Conservation (phyloP, 345 rosid species). For the Microthlaspi erraticum region DNA sequence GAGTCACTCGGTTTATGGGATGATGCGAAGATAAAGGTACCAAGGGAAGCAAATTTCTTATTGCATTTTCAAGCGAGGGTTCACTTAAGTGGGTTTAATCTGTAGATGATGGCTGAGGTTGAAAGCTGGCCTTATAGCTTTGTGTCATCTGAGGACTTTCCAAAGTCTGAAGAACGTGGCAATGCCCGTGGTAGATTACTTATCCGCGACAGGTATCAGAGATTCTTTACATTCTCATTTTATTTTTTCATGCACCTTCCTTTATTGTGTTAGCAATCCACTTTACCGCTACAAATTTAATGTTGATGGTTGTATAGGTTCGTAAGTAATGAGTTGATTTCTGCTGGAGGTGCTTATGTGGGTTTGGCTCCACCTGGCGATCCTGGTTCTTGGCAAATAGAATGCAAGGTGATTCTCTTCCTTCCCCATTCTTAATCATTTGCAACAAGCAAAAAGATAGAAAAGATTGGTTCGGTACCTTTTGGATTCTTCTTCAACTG, state of each 20-base stretch:
- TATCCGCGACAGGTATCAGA: constrained; percentile 62
- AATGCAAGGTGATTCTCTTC: constrained; percentile 62
- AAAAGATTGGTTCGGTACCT: not conserved
- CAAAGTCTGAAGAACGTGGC: constrained; percentile 71
- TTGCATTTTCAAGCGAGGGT: constrained; percentile 2
- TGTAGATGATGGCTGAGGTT: constrained; percentile 80
- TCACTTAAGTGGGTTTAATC: constrained; percentile 14
- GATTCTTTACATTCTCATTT: not conserved
- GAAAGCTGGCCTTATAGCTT: constrained; percentile 92
- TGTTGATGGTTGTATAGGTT: constrained; percentile 51
- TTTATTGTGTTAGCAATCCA: constrained; percentile 4
- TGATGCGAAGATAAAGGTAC: constrained; percentile 87
- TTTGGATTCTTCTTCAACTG: constrained; percentile 17
- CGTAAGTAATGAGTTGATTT: constrained; percentile 46
- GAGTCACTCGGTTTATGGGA: constrained; percentile 76
- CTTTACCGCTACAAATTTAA: not conserved
- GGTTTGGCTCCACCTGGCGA: constrained; percentile 83
- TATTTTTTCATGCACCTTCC: not conserved
- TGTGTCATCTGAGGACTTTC: constrained; percentile 89
- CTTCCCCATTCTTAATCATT: constrained; percentile 19
- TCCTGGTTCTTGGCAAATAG: constrained; percentile 85
- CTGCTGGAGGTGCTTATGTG: constrained; percentile 68
- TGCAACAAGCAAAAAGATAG: not conserved
- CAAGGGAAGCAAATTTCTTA: not conserved
- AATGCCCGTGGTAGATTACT: constrained; percentile 65